Conservation (phyloP, 2,329 filamentous ascomycete species). For the Aspergillus sp. region DNA sequence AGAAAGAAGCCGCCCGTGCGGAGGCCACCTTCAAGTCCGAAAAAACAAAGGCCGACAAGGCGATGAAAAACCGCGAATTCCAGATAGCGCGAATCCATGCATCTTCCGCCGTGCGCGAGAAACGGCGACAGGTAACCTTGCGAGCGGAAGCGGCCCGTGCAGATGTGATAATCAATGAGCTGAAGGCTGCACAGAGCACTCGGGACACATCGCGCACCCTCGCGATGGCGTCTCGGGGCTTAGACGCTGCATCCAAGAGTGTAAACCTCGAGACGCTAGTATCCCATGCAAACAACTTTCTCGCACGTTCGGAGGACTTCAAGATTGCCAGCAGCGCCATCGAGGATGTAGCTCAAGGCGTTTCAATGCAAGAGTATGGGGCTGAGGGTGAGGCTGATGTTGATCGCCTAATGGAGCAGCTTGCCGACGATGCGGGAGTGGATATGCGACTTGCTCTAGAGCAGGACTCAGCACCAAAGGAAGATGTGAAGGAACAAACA, state of each 20-base stretch:
- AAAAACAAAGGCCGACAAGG: conserved; percentile 49
- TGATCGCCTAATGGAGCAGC: conserved; percentile 45
- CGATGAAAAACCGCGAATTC: conserved; percentile 50
- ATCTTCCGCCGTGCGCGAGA: conserved; percentile 47
- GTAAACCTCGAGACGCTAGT: conserved; percentile 48
- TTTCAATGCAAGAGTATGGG: conserved; percentile 46
- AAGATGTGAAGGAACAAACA: conserved; percentile 42
- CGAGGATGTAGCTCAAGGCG: conserved; percentile 42
- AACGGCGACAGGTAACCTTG: conserved; percentile 47
- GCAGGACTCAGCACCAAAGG: conserved; percentile 38
- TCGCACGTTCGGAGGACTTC: conserved; percentile 43
- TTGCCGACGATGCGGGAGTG: conserved; percentile 46
- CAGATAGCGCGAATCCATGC: conserved; percentile 52
- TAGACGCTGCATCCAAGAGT: conserved; percentile 46
- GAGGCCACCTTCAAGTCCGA: conserved; percentile 49
- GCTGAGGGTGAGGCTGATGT: conserved; percentile 45
- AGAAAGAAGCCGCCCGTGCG: conserved; percentile 48
- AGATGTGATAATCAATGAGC: conserved; percentile 51
- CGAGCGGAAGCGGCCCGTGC: conserved; percentile 48
- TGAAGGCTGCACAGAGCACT: conserved; percentile 49
- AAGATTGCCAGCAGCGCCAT: conserved; percentile 45
- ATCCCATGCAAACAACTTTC: conserved; percentile 44
- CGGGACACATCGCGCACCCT: conserved; percentile 48
- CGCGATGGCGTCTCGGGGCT: conserved; percentile 44
- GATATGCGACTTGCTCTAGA: conserved; percentile 43